phyloP scores from a whole-genome alignment of 2,329 filamentous ascomycete genomes.

The Penicillium griseofulvum region DNA sequence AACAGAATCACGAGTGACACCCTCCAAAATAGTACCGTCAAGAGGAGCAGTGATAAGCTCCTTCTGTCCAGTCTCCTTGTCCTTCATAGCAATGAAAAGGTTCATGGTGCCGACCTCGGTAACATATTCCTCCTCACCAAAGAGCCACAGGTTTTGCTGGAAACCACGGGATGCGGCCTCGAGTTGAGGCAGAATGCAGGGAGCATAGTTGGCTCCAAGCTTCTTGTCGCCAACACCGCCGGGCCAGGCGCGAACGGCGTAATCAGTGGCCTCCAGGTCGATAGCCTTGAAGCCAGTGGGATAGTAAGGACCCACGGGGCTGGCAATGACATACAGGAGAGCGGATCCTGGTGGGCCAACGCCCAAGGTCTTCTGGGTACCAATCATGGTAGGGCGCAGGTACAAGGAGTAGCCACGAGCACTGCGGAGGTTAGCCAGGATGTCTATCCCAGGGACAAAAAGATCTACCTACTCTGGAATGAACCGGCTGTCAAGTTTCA shows the following conservation, averaged over 20 bases:
- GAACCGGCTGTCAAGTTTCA: slow-evolving; percentile 79
- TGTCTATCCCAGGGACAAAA: background rate
- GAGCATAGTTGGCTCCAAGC: slow-evolving; percentile 98
- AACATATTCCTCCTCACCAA: slow-evolving; percentile 90
- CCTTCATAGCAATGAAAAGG: slow-evolving; percentile 81
- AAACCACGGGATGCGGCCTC: slow-evolving; percentile 87
- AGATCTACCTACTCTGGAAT: slow-evolving; percentile 66
- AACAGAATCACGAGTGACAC: slow-evolving; percentile 89
- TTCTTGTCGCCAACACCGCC: slow-evolving; percentile 98
- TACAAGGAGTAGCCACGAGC: slow-evolving; percentile 87
- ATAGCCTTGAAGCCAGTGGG: slow-evolving; percentile 98
- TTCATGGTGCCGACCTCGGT: slow-evolving; percentile 99
- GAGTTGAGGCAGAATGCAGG: slow-evolving; percentile 94
- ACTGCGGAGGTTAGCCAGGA: slow-evolving; percentile 32
- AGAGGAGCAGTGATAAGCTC: slow-evolving; percentile 93
- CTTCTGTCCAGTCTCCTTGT: slow-evolving; percentile 84
- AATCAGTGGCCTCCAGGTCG: slow-evolving; percentile 91
- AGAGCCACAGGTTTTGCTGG: slow-evolving; percentile 98
- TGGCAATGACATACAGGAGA: slow-evolving; percentile 91
- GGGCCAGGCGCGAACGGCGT: slow-evolving; percentile 95
- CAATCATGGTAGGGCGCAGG: slow-evolving; percentile 93
- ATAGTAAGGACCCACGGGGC: slow-evolving; percentile 95
- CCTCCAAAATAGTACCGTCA: slow-evolving; percentile 93
- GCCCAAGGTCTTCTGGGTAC: slow-evolving; percentile 90
- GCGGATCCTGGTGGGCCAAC: slow-evolving; percentile 90